phyloP scores from a whole-genome alignment of 768 basidiomycete genomes.

The Rhodocollybia butyracea region DNA sequence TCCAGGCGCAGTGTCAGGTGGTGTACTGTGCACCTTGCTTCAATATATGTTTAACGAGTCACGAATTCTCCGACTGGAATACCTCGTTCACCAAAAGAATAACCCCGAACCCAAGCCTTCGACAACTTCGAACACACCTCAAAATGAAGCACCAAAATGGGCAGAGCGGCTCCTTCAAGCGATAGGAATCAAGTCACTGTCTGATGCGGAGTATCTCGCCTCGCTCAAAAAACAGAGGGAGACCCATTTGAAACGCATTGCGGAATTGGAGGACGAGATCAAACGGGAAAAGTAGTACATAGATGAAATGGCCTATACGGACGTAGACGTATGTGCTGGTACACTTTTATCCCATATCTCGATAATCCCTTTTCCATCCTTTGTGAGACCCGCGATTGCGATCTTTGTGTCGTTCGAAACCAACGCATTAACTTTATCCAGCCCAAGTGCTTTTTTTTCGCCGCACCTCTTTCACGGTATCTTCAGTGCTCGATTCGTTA shows the following conservation, averaged over 20 bases:
- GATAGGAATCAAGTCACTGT: constrained; percentile 54
- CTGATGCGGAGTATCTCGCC: constrained; percentile 71
- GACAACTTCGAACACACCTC: background rate
- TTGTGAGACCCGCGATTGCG: constrained; percentile 59
- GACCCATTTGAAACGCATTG: constrained; percentile 51
- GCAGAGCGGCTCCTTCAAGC: constrained; percentile 37
- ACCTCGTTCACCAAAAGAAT: constrained; percentile 39
- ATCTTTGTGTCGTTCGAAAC: constrained; percentile 44
- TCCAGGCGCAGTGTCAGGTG: constrained; percentile 60
- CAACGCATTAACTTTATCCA: constrained; percentile 68
- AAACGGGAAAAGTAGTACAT: constrained; percentile 28
- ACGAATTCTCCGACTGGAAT: constrained; percentile 56
- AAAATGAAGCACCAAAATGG: background rate
- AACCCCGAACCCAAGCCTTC: constrained; percentile 10
- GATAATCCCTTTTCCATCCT: constrained; percentile 55
- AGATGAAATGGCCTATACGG: background rate
- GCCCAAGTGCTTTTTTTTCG: constrained; percentile 33
- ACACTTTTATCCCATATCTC: constrained; percentile 51
- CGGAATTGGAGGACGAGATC: constrained; percentile 47
- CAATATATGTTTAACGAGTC: constrained; percentile 74
- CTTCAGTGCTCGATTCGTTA: constrained; percentile 31
- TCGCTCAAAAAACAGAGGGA: constrained; percentile 58
- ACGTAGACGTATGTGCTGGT: background rate
- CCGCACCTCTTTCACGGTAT: constrained; percentile 46
- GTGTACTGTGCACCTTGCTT: constrained; percentile 52